phyloP scores from a whole-genome alignment of 2,329 filamentous ascomycete genomes.

The Peltaster fructicola region DNA sequence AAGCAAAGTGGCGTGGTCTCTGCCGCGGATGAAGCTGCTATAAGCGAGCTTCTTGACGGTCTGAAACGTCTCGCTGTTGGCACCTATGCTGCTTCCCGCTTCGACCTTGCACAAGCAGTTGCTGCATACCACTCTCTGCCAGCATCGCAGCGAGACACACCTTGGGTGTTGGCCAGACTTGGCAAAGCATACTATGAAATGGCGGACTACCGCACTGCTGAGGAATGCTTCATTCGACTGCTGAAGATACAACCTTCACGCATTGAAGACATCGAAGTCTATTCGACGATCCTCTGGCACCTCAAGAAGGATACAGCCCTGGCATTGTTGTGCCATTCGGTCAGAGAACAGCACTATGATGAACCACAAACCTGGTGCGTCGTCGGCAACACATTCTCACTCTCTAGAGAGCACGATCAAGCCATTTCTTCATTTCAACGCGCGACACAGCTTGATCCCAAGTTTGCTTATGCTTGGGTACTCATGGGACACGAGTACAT shows the following conservation, averaged over 20 bases:
- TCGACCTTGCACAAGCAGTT: conserved; percentile 60
- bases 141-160: conserved; percentile 63
- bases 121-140: conserved; percentile 56
- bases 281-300: conserved; percentile 98
- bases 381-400: conserved; percentile 83
- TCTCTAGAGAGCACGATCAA: conserved; percentile 84
- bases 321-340: conserved; percentile 77
- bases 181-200: conserved; percentile 86
- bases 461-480: conserved; percentile 90
- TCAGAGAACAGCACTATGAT: conserved; percentile 71
- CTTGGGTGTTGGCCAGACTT: conserved; percentile 83
- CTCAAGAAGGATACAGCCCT: conserved; percentile 81
- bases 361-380: conserved; percentile 94
- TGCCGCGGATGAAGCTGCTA: conserved; percentile 43
- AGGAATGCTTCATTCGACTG: conserved; percentile 68
- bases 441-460: conserved; percentile 75
- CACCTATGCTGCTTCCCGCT: conserved; percentile 62
- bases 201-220: conserved; percentile 67
- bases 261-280: conserved; percentile 91
- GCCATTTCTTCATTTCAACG: conserved; percentile 88
- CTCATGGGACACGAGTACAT: conserved; percentile 92
- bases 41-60: conserved; percentile 61
- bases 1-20: conserved; percentile 4
- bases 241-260: conserved; percentile 64
- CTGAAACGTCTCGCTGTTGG: conserved; percentile 67